Conservation (phyloP, 257 asterid genomes). For the Capsicum rhomboideum region DNA sequence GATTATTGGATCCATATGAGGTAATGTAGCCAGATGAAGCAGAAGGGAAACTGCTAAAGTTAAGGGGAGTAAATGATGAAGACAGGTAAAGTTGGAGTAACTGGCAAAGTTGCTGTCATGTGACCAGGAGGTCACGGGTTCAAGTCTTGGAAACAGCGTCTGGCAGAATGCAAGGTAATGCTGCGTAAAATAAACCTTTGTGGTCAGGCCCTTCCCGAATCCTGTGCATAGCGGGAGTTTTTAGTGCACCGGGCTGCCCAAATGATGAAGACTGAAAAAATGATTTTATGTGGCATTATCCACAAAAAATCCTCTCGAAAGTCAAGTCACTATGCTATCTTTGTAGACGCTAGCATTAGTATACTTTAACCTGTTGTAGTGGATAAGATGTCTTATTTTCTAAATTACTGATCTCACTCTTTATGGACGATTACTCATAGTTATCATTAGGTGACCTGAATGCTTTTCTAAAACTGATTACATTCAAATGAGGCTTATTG, state of each 20-base stretch:
- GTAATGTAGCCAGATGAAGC: not conserved
- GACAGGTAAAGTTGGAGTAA: too few relatives aligned
- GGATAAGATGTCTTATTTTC: not conserved
- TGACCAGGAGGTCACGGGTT: too few relatives aligned
- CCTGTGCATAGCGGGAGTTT: too few relatives aligned
- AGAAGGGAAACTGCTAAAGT: not conserved
- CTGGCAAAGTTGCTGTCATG: too few relatives aligned
- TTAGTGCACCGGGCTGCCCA: too few relatives aligned
- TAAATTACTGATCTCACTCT: not conserved
- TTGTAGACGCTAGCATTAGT: not conserved
- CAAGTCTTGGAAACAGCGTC: too few relatives aligned
- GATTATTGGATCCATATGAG: not conserved
- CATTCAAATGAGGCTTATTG: not conserved
- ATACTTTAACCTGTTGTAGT: not conserved
- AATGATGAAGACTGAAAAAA: not conserved
- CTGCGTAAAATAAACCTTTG: too few relatives aligned
- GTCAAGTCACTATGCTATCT: not conserved
- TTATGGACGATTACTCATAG: not conserved
- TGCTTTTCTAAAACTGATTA: not conserved
- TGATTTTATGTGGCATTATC: not conserved
- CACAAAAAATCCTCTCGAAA: not conserved
- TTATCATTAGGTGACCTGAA: not conserved
- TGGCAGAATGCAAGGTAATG: too few relatives aligned
- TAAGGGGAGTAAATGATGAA: not conserved
- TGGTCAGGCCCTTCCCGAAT: too few relatives aligned